Base-by-base conservation (phyloP, 345 rosid genomes). In the Euphorbia peplus region DNA sequence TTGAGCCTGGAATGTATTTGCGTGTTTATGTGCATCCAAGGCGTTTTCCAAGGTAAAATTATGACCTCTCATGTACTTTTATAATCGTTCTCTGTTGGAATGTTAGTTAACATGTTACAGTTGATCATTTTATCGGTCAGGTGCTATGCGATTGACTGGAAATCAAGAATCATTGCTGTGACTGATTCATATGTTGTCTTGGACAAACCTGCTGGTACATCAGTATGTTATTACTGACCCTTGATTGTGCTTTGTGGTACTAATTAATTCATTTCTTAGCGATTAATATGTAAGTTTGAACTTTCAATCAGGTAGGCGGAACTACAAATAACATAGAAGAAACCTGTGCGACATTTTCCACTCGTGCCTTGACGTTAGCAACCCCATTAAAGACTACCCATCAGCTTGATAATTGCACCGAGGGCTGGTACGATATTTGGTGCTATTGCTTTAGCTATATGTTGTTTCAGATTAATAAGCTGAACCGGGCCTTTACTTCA, bases 341-440 rank as follows among this genome's bases (percentile, higher is more conserved):
- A 84, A 87, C 88, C 64, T 90, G 98, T 82, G 93, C 88, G 44
- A 90, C 95, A 51, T 93, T 93, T 80, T 79, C 92, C 22, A 77
- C 86, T 67, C 97, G 88, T 48, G 96, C 97, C 8, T 54, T 93
- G 73, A 89, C 83, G 68, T 80, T 90, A 14, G 62, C 72, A 10
- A 71, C 75, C 60, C 92, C 92, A 26, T 72, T 93, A 74, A 78
- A 70, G 75, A 93, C 98, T 65, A 90, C 98, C 52, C 98, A 93
- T 84, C 98, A 93, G 79, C 90, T 93, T 69, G 98, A 90, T 81
- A 93, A 93, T 64, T 93, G 98, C 80, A 85, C 97, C 48, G 98
- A 89, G 78, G 98, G 98, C 80, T 93, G 97, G 97, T 93, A 86
- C 21, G 19, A 53, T 30, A 5, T 68, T 16, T 60, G 42, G 70